Base-by-base conservation (phyloP, 2,329 filamentous ascomycete species). In the Ciborinia camelliae region DNA sequence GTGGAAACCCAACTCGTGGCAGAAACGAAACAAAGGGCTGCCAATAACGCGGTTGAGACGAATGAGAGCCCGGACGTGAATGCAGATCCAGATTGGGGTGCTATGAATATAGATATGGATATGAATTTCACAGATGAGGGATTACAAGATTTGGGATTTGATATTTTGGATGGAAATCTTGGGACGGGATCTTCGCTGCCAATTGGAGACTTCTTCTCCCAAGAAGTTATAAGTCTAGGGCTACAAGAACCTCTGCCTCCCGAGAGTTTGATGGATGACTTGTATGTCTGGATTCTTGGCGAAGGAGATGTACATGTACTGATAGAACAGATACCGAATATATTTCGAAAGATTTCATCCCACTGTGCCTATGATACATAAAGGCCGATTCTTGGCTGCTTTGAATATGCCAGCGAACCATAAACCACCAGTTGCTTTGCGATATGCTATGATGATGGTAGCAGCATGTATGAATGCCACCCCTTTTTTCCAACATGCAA, bases 391-490 rank as follows among this genome's bases (percentile, higher is more conserved):
- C 73, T 80, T 90, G 66, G 86, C 90, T 37, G 84, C 89, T 3
- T 88, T 95, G 77, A 89, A 93, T 72, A 81, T 81, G 2, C 82
- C 88, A 3, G 87, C 90, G 1, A 84, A 90, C 65, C 86, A 89
- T 81, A 88, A 91, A 64, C 93, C 94, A 2, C 90, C 93, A 1
- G 86, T 96, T 73, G 91, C 86, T 72, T 78, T 97, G 50, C 85
- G 93, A 72, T 97, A 97, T 76, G 89, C 88, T 30, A 91, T 97
- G 75, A 97, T 92, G 92, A 85, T 88, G n/a, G 80, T 91, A 71
- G 91, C 91, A 10, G 86, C 92, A 6, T 84, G 62, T 63, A 58
- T 30, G 62, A 58, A 48, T 50, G 15, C 23, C n/a, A 9, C 45
- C 41, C 8, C 10, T 30, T 28, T 26, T 35, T 50, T 26, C 10